These are phyloP conservation scores for Scorias spongiosa DNA, from an alignment of 2,329 filamentous ascomycete species.

Conservation along the genomic window DNA sequence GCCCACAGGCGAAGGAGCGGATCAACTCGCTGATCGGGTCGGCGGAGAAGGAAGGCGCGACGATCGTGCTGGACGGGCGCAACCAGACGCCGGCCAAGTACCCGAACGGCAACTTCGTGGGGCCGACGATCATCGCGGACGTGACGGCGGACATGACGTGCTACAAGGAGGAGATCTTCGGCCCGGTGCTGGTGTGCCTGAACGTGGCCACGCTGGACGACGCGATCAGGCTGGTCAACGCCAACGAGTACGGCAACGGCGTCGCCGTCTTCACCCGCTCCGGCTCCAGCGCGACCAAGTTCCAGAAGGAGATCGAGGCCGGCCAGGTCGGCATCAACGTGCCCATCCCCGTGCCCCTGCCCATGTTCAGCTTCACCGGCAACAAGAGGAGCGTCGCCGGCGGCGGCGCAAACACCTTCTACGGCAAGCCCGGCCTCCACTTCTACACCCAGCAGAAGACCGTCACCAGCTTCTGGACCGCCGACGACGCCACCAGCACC, in stretches of 20 bases:
- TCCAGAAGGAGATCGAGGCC: slow-evolving; percentile 68
- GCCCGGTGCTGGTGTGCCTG: slow-evolving; percentile 68
- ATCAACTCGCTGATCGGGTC: slow-evolving; percentile 63
- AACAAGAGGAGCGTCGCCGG: slow-evolving; percentile 82
- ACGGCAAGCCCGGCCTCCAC: slow-evolving; percentile 78
- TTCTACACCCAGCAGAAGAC: slow-evolving; percentile 99
- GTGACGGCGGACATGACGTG: slow-evolving; percentile 70
- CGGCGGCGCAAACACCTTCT: slow-evolving; percentile 85
- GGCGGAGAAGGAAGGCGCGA: slow-evolving; percentile 67
- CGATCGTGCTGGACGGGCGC: slow-evolving; percentile 66
- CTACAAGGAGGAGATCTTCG: slow-evolving; percentile 77
- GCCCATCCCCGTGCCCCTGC: slow-evolving; percentile 48
- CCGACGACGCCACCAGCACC: slow-evolving; percentile 66
- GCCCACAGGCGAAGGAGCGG: slow-evolving; percentile 59
- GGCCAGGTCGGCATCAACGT: slow-evolving; percentile 80
- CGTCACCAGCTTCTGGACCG: slow-evolving; percentile 81
- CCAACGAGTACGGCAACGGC: slow-evolving; percentile 76
- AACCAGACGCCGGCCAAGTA: slow-evolving; percentile 63
- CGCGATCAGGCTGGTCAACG: slow-evolving; percentile 67
- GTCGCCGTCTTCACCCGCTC: slow-evolving; percentile 71
- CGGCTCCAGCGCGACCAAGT: slow-evolving; percentile 60
- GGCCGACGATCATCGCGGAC: slow-evolving; percentile 68
- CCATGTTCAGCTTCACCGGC: slow-evolving; percentile 34
- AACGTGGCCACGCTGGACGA: slow-evolving; percentile 66
- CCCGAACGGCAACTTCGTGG: slow-evolving; percentile 70